These are phyloP conservation scores for Candida glaebosa DNA, from an alignment of 805 yeast species.

Conservation along the genomic window DNA sequence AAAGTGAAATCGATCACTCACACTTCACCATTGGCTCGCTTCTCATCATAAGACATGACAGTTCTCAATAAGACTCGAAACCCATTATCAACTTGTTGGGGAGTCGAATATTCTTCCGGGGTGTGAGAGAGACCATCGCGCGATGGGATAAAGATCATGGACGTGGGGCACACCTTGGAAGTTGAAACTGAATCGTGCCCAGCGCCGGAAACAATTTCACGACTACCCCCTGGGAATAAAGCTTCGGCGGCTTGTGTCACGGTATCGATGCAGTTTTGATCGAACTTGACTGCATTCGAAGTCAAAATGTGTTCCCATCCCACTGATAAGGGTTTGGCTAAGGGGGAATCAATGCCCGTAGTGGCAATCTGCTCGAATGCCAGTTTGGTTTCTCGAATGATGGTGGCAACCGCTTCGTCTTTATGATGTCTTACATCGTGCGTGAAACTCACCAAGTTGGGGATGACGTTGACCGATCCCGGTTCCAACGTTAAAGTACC, in stretches of 20 bases:
- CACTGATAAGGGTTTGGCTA: conserved; percentile 31
- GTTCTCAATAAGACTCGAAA: conserved; percentile 51
- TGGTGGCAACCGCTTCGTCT: conserved; percentile 39
- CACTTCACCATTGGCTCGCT: conserved; percentile 8
- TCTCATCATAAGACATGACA: conserved; percentile 29
- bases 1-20: too few species aligned
- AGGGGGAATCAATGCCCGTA: conserved; percentile 11
- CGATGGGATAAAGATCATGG: conserved; percentile 73
- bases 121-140: conserved; percentile 65
- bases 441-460: conserved; percentile 56
- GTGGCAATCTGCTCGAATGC: conserved; percentile 35
- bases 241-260: conserved; percentile 51
- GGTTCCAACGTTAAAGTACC: conserved; percentile 59
- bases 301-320: conserved; percentile 43
- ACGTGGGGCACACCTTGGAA: conserved; percentile 55
- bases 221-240: conserved; percentile 38
- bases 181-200: conserved; percentile 73
- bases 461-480: conserved; percentile 64
- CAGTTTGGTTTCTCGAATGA: conserved; percentile 35
- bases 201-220: conserved; percentile 61
- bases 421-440: conserved; percentile 57
- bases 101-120: conserved; percentile 62
- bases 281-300: conserved; percentile 57
- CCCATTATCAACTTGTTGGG: conserved; percentile 62
- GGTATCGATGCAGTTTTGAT: conserved; percentile 47